These are phyloP conservation scores for Trypanosomatidae sp. DNA, from an alignment of 208 protist species.

Conservation along the genomic window DNA sequence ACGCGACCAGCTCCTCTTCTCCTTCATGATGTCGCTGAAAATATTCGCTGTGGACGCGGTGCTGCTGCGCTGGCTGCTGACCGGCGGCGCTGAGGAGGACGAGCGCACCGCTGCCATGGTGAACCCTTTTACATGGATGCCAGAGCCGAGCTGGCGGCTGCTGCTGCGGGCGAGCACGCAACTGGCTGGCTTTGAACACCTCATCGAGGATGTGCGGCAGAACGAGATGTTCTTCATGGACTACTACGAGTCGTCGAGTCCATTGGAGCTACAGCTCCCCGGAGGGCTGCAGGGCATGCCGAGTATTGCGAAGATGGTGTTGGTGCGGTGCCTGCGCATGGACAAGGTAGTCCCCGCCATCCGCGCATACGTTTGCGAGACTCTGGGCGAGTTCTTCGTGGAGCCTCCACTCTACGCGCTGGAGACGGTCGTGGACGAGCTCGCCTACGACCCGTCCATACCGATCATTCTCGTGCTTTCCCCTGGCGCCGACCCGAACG, in stretches of 20 bases:
- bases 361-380: conserved; percentile 86
- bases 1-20: conserved; percentile 94
- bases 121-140: conserved; percentile 89
- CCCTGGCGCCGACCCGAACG: conserved; percentile 96
- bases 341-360: conserved; percentile 97
- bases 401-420: conserved; percentile 95
- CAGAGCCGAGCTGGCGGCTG: conserved; percentile 88
- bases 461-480: conserved; percentile 98
- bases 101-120: conserved; percentile 13
- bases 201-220: conserved; percentile 37
- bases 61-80: conserved; percentile 92
- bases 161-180: conserved; percentile 72
- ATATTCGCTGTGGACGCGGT: conserved; percentile 88
- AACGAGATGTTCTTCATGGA: conserved; percentile 69
- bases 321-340: conserved; percentile 93
- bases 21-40: conserved; percentile 94
- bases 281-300: conserved; percentile 50
- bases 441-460: conserved; percentile 84
- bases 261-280: conserved; percentile 77
- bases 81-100: conserved; percentile 82
- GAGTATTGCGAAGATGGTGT: conserved; percentile 88
- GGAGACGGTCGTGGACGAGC: conserved; percentile 86
- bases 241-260: conserved; percentile 89
- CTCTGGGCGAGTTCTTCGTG: conserved; percentile 83
- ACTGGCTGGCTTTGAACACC: conserved; percentile 52